A percentile compares a stretch with the other conserved stretches of the same genome.
These are phyloP conservation scores for Auricularia heimuer DNA, from an alignment of 768 basidiomycete genomes.

Conservation along the genomic window DNA sequence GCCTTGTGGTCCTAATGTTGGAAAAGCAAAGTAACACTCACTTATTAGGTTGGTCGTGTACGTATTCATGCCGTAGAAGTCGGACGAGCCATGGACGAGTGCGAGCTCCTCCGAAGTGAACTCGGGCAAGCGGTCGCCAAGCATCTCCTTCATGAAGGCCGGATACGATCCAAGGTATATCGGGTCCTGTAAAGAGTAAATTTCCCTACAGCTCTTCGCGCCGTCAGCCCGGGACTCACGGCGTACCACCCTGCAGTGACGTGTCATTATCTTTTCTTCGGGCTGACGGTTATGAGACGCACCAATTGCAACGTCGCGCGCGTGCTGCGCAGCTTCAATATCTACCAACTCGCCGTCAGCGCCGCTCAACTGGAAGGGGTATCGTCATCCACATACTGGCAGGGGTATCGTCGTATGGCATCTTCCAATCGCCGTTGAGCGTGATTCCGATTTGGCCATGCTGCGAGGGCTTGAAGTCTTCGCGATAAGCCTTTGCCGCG, in stretches of 20 bases:
- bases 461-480: slow-evolving; percentile 52
- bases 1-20: not conserved
- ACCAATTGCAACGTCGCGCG: slow-evolving; percentile 63
- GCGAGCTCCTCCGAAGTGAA: slow-evolving; percentile 47
- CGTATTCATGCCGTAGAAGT: slow-evolving; percentile 67
- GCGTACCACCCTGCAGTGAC: not conserved
- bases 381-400: slow-evolving; percentile 41
- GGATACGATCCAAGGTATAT: slow-evolving; percentile 69
- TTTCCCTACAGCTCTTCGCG: not conserved
- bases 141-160: slow-evolving; percentile 41
- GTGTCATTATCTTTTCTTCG: not conserved
- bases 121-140: slow-evolving; percentile 47
- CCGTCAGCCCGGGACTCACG: not conserved
- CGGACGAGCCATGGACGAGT: slow-evolving; percentile 53
- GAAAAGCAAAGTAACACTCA: slow-evolving; percentile 14
- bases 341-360: slow-evolving; percentile 28
- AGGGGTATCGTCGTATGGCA: slow-evolving; percentile 59
- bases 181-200: slow-evolving; percentile 31
- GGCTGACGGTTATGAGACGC: slow-evolving; percentile 7
- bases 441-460: slow-evolving; percentile 71
- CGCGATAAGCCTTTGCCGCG: slow-evolving; percentile 56
- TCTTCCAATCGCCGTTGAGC: slow-evolving; percentile 65
- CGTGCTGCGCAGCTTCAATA: slow-evolving; percentile 58
- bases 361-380: not conserved
- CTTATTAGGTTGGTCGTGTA: slow-evolving; percentile 58